A percentile compares a stretch with the other conserved stretches of the same genome.
phyloP scores from a whole-genome alignment of 352 stramenopile species.

The Phytophthora nicotianae region DNA sequence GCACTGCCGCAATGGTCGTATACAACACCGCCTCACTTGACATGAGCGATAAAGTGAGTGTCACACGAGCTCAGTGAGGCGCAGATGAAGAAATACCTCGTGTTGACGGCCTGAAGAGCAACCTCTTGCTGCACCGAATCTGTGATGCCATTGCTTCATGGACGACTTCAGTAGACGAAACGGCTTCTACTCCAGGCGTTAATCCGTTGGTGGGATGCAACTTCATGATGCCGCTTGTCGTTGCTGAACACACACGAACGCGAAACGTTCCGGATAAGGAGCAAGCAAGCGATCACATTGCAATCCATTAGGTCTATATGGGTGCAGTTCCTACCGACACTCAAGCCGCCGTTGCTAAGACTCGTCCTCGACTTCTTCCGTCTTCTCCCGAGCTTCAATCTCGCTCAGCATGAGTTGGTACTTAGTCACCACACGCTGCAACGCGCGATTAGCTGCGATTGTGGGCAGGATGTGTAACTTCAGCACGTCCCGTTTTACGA shows the following conservation, averaged over 20 bases:
- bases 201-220: constrained; percentile 15
- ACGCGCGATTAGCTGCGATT: constrained; percentile 77
- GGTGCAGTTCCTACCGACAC: constrained; percentile 15
- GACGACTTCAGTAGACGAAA: constrained; percentile 20
- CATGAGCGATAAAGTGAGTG: constrained; percentile 8
- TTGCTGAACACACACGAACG: constrained; percentile 25
- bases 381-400: constrained; percentile 52
- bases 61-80: neutral
- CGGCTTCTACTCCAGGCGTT: constrained; percentile 12
- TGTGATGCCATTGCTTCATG: neutral
- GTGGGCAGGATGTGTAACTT: constrained; percentile 73
- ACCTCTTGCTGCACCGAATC: constrained; percentile 7
- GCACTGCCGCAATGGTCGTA: constrained; percentile 28
- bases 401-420: constrained; percentile 86
- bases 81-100: constrained; percentile 27
- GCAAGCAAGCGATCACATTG: constrained; percentile 4
- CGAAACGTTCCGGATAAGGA: constrained; percentile 12
- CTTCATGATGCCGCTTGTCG: constrained; percentile 6
- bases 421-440: constrained; percentile 85
- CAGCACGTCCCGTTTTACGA: constrained; percentile 76
- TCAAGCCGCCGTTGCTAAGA: constrained; percentile 10
- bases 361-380: constrained; percentile 23
- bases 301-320: constrained; percentile 13
- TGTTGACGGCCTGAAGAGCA: constrained; percentile 1
- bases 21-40: constrained; percentile 33